A percentile compares a stretch with the other conserved stretches of the same genome.
These are phyloP conservation scores for Yarrowia deformans DNA, from an alignment of 805 yeast species.

Conservation along the genomic window DNA sequence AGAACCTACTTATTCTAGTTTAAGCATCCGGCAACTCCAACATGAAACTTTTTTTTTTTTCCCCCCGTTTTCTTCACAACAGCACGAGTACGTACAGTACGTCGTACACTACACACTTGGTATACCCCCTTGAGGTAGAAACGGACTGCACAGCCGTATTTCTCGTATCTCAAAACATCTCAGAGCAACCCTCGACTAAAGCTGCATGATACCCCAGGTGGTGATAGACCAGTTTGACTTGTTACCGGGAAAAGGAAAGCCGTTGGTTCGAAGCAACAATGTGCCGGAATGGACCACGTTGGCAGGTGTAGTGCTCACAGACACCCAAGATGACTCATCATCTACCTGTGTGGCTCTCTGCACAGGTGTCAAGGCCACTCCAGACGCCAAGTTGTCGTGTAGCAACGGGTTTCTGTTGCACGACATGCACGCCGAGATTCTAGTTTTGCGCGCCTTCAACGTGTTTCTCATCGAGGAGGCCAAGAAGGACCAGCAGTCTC, in stretches of 20 bases:
- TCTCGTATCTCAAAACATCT: background rate
- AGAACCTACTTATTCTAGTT: too few species aligned
- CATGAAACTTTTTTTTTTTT: constrained; percentile 3
- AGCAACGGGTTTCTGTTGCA: constrained; percentile 72
- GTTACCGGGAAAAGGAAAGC: constrained; percentile 60
- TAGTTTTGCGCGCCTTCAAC: constrained; percentile 76
- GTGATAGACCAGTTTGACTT: constrained; percentile 45
- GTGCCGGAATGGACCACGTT: constrained; percentile 82
- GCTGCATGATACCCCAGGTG: constrained; percentile 15
- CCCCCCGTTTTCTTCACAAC: background rate
- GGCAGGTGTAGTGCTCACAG: constrained; percentile 67
- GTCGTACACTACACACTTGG: too few species aligned
- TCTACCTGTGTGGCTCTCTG: constrained; percentile 60
- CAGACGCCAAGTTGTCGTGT: constrained; percentile 58
- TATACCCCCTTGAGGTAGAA: background rate
- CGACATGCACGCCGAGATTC: constrained; percentile 89
- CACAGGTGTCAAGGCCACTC: constrained; percentile 84
- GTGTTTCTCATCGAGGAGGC: constrained; percentile 62
- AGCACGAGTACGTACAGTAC: background rate
- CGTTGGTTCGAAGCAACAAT: constrained; percentile 67
- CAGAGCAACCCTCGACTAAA: too few species aligned
- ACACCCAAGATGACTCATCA: constrained; percentile 43
- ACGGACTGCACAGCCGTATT: background rate
- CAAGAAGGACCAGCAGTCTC: background rate
- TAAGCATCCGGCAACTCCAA: background rate